These are phyloP conservation scores for Patellaria atrata DNA, from an alignment of 495 filamentous ascomycete genomes.

Conservation along the genomic window DNA sequence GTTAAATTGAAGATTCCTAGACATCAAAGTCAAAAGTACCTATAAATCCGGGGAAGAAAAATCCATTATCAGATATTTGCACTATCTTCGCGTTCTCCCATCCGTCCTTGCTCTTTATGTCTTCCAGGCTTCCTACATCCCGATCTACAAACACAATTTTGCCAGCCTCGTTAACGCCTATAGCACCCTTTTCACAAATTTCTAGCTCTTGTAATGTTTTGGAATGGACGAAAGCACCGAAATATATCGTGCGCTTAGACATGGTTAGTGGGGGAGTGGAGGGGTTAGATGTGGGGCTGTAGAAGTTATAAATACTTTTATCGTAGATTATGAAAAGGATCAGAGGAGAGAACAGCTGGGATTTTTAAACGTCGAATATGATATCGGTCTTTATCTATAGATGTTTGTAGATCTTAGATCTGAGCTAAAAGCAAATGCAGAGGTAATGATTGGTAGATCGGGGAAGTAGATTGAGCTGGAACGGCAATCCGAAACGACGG, in stretches of 20 bases:
- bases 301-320: too few species aligned
- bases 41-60: slow-evolving; percentile 92
- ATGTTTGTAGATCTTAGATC: too few species aligned
- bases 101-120: slow-evolving; percentile 33
- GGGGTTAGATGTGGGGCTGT: too few species aligned
- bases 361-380: too few species aligned
- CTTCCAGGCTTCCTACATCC: slow-evolving; percentile 22
- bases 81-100: slow-evolving; percentile 31
- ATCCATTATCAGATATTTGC: slow-evolving; percentile 29
- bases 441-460: too few species aligned
- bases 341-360: too few species aligned
- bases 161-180: slow-evolving; percentile 53
- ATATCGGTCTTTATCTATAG: too few species aligned
- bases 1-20: not conserved
- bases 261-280: too few species aligned
- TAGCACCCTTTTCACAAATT: slow-evolving; percentile 41
- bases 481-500: too few species aligned
- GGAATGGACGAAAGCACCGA: slow-evolving; percentile 46
- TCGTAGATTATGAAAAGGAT: too few species aligned
- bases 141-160: slow-evolving; percentile 46
- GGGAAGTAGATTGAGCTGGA: too few species aligned
- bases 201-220: slow-evolving; percentile 40
- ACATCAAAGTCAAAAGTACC: slow-evolving; percentile 33
- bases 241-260: slow-evolving; percentile 30
- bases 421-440: too few species aligned